phyloP scores from a whole-genome alignment of 177 flowering plant species.

The Vitis hybrid region DNA sequence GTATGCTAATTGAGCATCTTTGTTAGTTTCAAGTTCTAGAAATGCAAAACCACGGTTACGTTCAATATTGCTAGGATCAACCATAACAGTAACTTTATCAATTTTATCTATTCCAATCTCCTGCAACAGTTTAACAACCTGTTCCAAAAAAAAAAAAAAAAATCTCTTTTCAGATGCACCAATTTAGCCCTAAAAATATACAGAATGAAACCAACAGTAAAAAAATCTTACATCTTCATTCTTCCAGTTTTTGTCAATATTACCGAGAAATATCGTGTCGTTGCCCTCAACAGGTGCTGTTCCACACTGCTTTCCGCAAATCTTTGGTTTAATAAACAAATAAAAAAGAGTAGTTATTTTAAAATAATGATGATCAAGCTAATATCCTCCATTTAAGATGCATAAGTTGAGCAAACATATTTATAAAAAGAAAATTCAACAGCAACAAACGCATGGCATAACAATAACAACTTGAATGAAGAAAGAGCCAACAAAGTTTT shows the following conservation, averaged over 20 bases:
- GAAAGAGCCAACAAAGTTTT: too few species aligned
- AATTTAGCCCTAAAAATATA: neutral
- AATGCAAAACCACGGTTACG: conserved; percentile 51
- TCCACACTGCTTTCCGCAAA: conserved; percentile 43
- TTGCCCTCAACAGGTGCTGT: conserved; percentile 41
- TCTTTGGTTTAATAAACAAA: conserved; percentile 19
- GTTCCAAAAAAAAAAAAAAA: conserved; percentile 5
- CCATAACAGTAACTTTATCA: conserved; percentile 34
- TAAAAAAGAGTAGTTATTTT: neutral
- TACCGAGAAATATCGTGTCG: conserved; percentile 46
- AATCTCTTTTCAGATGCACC: neutral
- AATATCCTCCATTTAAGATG: neutral
- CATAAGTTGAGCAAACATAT: too few species aligned
- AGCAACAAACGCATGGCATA: too few species aligned
- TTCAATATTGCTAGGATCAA: conserved; percentile 32
- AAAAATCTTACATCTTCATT: conserved; percentile 37
- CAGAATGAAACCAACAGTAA: neutral
- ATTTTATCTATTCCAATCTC: conserved; percentile 38
- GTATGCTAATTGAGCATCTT: conserved; percentile 41
- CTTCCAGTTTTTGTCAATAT: conserved; percentile 47
- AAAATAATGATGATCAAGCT: neutral
- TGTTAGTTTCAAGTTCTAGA: conserved; percentile 42
- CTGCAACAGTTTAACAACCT: conserved; percentile 33
- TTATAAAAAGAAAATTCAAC: too few species aligned
- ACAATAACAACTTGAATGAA: too few species aligned